Conservation (phyloP, 768 basidiomycete genomes). For the Gautieria morchelliformis region DNA sequence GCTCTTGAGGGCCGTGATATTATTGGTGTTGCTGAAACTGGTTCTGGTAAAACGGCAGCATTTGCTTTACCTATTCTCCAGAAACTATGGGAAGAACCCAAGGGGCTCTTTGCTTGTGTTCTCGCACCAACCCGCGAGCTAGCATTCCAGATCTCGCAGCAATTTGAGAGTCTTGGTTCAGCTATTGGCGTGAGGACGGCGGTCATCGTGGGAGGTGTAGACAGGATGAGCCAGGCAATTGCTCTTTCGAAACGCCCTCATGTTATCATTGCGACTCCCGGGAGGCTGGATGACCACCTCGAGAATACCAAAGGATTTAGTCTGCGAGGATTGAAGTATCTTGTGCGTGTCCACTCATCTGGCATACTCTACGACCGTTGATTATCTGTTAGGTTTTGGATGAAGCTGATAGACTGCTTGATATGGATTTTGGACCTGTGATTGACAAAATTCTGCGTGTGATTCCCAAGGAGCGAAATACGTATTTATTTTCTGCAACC, state of each 20-base stretch:
- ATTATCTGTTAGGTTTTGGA: slow-evolving; percentile 68
- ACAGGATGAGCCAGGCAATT: slow-evolving; percentile 83
- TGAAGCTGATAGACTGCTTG: slow-evolving; percentile 90
- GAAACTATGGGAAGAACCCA: slow-evolving; percentile 92
- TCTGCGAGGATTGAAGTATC: slow-evolving; percentile 72
- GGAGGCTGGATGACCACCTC: slow-evolving; percentile 85
- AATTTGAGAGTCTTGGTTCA: slow-evolving; percentile 86
- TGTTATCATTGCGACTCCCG: slow-evolving; percentile 91
- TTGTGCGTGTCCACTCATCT: slow-evolving; percentile 37
- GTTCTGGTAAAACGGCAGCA: slow-evolving; percentile 96
- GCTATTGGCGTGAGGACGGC: slow-evolving; percentile 87
- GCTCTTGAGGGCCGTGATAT: slow-evolving; percentile 90
- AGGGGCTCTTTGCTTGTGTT: slow-evolving; percentile 86
- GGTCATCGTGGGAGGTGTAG: slow-evolving; percentile 93
- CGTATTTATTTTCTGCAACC: slow-evolving; percentile 95
- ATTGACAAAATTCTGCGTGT: slow-evolving; percentile 96
- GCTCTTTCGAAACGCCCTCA: slow-evolving; percentile 92
- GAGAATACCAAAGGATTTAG: slow-evolving; percentile 98
- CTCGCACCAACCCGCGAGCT: slow-evolving; percentile 97
- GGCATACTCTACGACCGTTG: not conserved
- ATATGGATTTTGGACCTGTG: slow-evolving; percentile 92
- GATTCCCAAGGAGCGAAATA: slow-evolving; percentile 88
- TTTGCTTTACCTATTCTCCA: slow-evolving; percentile 95
- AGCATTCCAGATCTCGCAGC: slow-evolving; percentile 96
- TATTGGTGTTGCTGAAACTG: slow-evolving; percentile 97